Conservation (phyloP, 2,329 filamentous ascomycete species). For the Pestalotiopsis sp. region DNA sequence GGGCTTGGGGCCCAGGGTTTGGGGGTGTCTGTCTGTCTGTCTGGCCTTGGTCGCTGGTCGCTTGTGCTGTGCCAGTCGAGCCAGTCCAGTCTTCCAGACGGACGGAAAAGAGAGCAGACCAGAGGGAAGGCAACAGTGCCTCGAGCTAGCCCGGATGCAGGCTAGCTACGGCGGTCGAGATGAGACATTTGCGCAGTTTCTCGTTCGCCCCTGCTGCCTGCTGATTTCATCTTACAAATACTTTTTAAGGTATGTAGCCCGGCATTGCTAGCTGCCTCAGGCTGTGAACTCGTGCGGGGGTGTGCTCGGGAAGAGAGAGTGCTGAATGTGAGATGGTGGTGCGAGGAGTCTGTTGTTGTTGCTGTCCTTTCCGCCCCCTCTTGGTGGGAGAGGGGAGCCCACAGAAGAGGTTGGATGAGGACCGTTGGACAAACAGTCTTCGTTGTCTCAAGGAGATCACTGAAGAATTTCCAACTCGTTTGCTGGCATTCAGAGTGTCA, state of each 20-base stretch:
- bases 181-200: slow-evolving; percentile 13
- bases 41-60: background rate
- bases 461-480: background rate
- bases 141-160: background rate
- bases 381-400: too few relatives aligned
- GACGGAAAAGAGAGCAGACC: background rate
- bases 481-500: background rate
- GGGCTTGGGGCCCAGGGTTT: background rate
- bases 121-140: background rate
- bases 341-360: background rate
- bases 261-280: slow-evolving; percentile 10
- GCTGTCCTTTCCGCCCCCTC: too few relatives aligned
- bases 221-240: slow-evolving; percentile 12
- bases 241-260: background rate
- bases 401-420: too few relatives aligned
- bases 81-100: background rate
- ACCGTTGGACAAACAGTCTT: too few relatives aligned
- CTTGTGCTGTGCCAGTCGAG: background rate
- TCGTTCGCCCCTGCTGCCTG: slow-evolving; percentile 1
- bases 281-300: background rate
- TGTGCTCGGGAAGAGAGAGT: background rate
- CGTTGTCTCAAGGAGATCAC: background rate
- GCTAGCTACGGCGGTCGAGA: slow-evolving; percentile 12
- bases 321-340: background rate
- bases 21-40: background rate